phyloP scores from a whole-genome alignment of 2,329 filamentous ascomycete genomes.

The Paecilomyces variotii region DNA sequence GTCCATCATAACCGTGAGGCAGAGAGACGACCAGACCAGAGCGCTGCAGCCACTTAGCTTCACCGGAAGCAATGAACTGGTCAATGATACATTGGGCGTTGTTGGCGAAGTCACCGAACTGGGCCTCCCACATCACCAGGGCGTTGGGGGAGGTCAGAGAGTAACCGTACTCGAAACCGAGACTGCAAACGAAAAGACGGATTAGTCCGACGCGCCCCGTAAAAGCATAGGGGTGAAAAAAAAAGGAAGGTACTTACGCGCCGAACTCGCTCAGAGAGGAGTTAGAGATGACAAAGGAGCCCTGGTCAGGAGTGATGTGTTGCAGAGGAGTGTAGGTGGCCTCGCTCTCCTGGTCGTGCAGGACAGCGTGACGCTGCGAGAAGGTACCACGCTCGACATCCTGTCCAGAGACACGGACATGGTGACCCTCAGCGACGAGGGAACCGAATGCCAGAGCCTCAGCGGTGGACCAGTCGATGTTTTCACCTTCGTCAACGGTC shows the following conservation, averaged over 20 bases:
- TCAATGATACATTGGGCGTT: conserved; percentile 99
- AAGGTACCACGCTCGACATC: conserved; percentile 99
- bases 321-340: conserved; percentile 87
- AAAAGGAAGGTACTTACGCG: conserved; percentile 39
- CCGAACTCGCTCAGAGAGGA: conserved; percentile 73
- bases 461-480: conserved; percentile 95
- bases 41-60: conserved; percentile 98
- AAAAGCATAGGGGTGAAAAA: conserved; percentile 15
- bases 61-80: conserved; percentile 95
- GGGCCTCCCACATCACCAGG: conserved; percentile 98
- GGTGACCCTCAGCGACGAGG: conserved; percentile 85
- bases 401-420: conserved; percentile 95
- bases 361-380: conserved; percentile 92
- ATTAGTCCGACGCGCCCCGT: not conserved
- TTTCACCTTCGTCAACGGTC: conserved; percentile 82
- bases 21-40: conserved; percentile 94
- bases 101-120: conserved; percentile 99
- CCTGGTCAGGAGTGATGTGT: conserved; percentile 82
- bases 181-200: conserved; percentile 57
- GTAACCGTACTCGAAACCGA: conserved; percentile 98
- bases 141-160: conserved; percentile 94
- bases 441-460: conserved; percentile 93
- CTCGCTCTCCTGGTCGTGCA: conserved; percentile 96
- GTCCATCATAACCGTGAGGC: conserved; percentile 95
- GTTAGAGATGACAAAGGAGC: conserved; percentile 93